Base-by-base conservation (phyloP, 139 green algal genomes). In the Picochlorum sp. region DNA sequence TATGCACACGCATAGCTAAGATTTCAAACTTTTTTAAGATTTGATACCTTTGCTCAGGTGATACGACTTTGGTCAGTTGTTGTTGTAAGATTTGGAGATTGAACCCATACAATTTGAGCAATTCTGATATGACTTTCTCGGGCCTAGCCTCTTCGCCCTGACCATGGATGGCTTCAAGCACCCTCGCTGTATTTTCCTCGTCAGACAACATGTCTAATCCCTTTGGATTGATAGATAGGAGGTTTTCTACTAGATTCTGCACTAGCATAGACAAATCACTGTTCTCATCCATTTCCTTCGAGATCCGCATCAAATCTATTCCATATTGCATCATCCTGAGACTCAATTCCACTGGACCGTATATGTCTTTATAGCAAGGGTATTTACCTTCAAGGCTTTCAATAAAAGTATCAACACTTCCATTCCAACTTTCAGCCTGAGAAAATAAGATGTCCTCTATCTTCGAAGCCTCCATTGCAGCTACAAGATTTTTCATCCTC, bases 331-430 rank as follows among this genome's bases (percentile, higher is more conserved):
- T 55, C 69, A 88, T 82, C 15, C 79, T 57, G n/a, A 91, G 71
- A 3, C 85, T 86, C 66, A 95, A 74, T 57, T 83, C 72, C 21
- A 97, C 64, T 4, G 92, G 92, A 72, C 92, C 78, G 20, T 87
- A 49, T 4, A 97, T 67, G 62, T 98, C 92, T 8, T 66, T 30
- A 68, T 98, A 98, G 13, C 74, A 37, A 0, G 70, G 68, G 68
- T 85, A 95, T 58, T 73, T 57, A 31, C 23, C 15, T 4, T 52
- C 49, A 41, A 94, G 71, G 0, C 81, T 57, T 7, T 74, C 60
- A 0, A 23, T 49, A 80, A 85, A 91, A 1, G 72, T 70, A 8
- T 57, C 65, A n/a, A 81, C 83, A 28, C 77, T 87, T 60, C 73
- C 41, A 67, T 73, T 61, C 64, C 72, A 81, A 11, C 31, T 60